Conservation (phyloP, 2,329 filamentous ascomycete species). For the Aphanoascus verrucosus region DNA sequence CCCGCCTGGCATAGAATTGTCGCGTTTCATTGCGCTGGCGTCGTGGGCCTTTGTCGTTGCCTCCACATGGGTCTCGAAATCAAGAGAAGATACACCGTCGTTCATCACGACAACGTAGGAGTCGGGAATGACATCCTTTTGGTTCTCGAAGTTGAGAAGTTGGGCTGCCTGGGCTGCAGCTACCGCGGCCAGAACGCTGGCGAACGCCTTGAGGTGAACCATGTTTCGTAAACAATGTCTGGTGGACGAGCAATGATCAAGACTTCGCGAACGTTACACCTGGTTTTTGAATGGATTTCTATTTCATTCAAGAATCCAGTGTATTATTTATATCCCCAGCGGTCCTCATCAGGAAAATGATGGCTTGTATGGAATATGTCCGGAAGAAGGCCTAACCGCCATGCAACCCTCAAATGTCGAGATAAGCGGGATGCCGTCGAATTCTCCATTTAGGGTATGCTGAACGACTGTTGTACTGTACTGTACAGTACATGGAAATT, state of each 20-base stretch:
- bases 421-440: too few species aligned
- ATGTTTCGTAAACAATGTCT: constrained; percentile 1
- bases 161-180: constrained; percentile 6
- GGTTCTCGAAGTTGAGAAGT: not conserved
- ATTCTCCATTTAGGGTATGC: too few species aligned
- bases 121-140: constrained; percentile 8
- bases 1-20: not conserved
- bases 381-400: too few species aligned
- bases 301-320: not conserved
- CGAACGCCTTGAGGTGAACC: constrained; percentile 10
- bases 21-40: constrained; percentile 1
- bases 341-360: too few species aligned
- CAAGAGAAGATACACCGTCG: constrained; percentile 6
- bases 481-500: too few species aligned
- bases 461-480: too few species aligned
- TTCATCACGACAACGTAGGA: constrained; percentile 16
- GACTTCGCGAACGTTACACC: too few species aligned
- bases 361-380: too few species aligned
- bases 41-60: constrained; percentile 6
- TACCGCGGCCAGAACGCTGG: constrained; percentile 6
- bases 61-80: constrained; percentile 12
- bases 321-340: not conserved
- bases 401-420: too few species aligned
- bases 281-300: not conserved
- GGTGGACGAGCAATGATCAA: not conserved